Evolutionary conservation across 108 stramenopile species (phyloP).

Genomic region (Nitzschia inconspicua): DNA sequence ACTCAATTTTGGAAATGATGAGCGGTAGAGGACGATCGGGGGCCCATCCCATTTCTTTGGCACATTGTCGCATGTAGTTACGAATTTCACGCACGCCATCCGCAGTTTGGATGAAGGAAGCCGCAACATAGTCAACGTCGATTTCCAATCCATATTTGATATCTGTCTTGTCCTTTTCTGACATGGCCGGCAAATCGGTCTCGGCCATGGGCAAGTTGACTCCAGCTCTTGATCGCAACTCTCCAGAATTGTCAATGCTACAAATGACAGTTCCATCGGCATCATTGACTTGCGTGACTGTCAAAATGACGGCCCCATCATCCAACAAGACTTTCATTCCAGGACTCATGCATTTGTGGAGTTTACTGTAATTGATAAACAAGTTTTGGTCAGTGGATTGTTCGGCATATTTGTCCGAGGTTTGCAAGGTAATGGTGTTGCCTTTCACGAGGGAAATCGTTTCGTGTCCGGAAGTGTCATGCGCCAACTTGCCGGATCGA

Average conservation of each 20-base stretch:
- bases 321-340: constrained; percentile 93
- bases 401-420: constrained; percentile 38
- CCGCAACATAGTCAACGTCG: constrained; percentile 91
- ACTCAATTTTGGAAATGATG: constrained; percentile 89
- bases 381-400: constrained; percentile 67
- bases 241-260: constrained; percentile 75
- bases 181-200: constrained; percentile 87
- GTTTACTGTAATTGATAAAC: constrained; percentile 76
- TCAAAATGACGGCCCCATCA: constrained; percentile 91
- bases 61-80: constrained; percentile 68
- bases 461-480: constrained; percentile 73
- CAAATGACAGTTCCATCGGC: constrained; percentile 59
- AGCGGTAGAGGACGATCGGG: constrained; percentile 56
- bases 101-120: constrained; percentile 86
- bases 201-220: constrained; percentile 96
- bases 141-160: constrained; percentile 86
- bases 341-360: constrained; percentile 54
- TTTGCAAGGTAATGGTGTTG: constrained; percentile 58
- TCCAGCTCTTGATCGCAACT: constrained; percentile 90
- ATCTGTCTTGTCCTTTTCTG: constrained; percentile 84
- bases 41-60: constrained; percentile 65
- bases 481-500: constrained; percentile 79
- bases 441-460: constrained; percentile 61
- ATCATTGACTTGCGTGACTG: constrained; percentile 63
- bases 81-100: constrained; percentile 85